A percentile compares a stretch with the other conserved stretches of the same genome.
These are phyloP conservation scores for Hypoxylon trugodes DNA, from an alignment of 495 filamentous ascomycete genomes.

Conservation along the genomic window DNA sequence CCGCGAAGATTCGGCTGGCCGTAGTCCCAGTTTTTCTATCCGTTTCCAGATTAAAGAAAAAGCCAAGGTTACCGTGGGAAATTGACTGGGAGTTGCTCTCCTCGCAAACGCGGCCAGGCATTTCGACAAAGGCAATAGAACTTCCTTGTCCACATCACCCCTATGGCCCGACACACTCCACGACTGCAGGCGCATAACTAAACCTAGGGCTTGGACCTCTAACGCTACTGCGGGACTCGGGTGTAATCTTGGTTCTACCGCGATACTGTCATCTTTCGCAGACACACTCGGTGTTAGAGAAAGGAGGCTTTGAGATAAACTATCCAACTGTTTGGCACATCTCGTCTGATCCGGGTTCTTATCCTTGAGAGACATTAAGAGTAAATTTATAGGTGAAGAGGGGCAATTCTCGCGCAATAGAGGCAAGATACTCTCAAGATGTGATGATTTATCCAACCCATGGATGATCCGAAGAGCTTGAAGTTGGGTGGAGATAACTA, in stretches of 20 bases:
- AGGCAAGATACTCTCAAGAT: constrained; percentile 59
- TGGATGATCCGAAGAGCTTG: constrained; percentile 60
- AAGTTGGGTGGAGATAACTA: constrained; percentile 63
- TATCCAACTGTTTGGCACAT: constrained; percentile 73
- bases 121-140: constrained; percentile 72
- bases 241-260: constrained; percentile 56
- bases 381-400: constrained; percentile 73
- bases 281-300: constrained; percentile 68
- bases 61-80: constrained; percentile 32
- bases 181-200: constrained; percentile 71
- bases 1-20: constrained; percentile 38
- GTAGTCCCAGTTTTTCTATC: constrained; percentile 36
- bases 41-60: constrained; percentile 43
- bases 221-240: constrained; percentile 68
- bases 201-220: constrained; percentile 70
- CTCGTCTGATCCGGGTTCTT: constrained; percentile 61
- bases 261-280: constrained; percentile 58
- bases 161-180: constrained; percentile 78
- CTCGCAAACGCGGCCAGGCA: constrained; percentile 70
- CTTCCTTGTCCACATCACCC: constrained; percentile 71
- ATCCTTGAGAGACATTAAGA: constrained; percentile 61
- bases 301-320: constrained; percentile 71
- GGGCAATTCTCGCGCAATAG: constrained; percentile 53
- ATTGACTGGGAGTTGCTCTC: constrained; percentile 53
- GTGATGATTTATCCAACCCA: constrained; percentile 57